A percentile compares a stretch with the other conserved stretches of the same genome.
These are phyloP conservation scores for Acacia melanoxylon DNA, from an alignment of 306 rosid species.

Conservation along the genomic window DNA sequence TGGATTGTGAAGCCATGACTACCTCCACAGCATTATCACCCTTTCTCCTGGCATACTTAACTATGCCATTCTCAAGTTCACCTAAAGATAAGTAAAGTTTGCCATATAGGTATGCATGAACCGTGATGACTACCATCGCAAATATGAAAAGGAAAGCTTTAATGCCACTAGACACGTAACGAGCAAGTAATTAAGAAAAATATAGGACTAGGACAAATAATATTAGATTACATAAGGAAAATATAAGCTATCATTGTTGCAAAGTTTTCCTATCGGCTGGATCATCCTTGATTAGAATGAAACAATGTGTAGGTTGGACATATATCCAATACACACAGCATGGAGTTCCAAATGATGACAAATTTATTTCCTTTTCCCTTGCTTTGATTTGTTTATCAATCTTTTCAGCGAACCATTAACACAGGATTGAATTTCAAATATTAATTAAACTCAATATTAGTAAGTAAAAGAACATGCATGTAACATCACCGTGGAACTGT, in stretches of 20 bases:
- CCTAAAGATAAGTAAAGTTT: conserved; percentile 86
- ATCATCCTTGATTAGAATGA: background rate
- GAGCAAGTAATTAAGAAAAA: background rate
- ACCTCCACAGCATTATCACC: conserved; percentile 53
- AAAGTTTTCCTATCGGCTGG: conserved; percentile 4
- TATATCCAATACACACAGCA: background rate
- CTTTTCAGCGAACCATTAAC: conserved; percentile 7
- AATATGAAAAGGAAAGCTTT: conserved; percentile 36
- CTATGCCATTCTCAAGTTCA: conserved; percentile 77
- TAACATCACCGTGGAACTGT: background rate
- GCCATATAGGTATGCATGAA: conserved; percentile 79
- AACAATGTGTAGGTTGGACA: background rate
- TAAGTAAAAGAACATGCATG: background rate
- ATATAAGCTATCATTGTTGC: background rate
- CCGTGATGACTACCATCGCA: conserved; percentile 72
- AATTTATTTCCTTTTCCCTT: conserved; percentile 14
- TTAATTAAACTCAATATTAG: background rate
- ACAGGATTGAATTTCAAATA: conserved; percentile 10
- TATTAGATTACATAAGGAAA: background rate
- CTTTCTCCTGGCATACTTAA: conserved; percentile 59
- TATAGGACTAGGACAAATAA: background rate
- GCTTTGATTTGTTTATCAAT: conserved; percentile 4
- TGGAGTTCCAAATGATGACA: background rate
- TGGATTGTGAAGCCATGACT: conserved; percentile 47
- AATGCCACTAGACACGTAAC: conserved; percentile 19